These are phyloP conservation scores for Botrytis deweyae DNA, from an alignment of 2,329 filamentous ascomycete species.

Conservation along the genomic window DNA sequence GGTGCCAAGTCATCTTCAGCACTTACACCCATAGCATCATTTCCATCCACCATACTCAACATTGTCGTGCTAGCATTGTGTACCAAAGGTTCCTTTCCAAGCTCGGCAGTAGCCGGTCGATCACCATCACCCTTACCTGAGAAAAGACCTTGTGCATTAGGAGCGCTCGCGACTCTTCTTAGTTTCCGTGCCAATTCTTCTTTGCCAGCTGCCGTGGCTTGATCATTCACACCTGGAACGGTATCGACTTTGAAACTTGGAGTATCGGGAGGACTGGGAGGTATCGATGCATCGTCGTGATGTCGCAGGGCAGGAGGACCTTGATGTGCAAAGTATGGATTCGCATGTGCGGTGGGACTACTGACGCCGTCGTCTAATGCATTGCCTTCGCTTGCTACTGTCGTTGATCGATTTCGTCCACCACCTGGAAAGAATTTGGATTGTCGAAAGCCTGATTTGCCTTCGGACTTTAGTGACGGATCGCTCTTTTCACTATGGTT, in stretches of 20 bases:
- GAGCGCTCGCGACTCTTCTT: slow-evolving; percentile 90
- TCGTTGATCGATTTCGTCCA: slow-evolving; percentile 83
- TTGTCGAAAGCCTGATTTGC: slow-evolving; percentile 65
- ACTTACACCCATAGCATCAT: slow-evolving; percentile 41
- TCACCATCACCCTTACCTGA: slow-evolving; percentile 58
- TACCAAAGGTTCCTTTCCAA: slow-evolving; percentile 76
- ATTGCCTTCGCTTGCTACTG: slow-evolving; percentile 90
- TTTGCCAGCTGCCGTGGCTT: slow-evolving; percentile 74
- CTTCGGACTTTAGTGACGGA: slow-evolving; percentile 38
- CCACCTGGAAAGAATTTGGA: slow-evolving; percentile 87
- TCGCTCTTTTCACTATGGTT: slow-evolving; percentile 43
- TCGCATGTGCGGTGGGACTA: slow-evolving; percentile 90
- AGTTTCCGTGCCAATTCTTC: slow-evolving; percentile 93
- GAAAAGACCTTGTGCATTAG: slow-evolving; percentile 94
- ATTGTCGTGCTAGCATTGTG: slow-evolving; percentile 53
- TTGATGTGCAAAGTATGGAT: slow-evolving; percentile 97
- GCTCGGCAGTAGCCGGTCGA: slow-evolving; percentile 79
- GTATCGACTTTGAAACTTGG: slow-evolving; percentile 74
- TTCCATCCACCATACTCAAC: slow-evolving; percentile 48
- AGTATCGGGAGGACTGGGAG: slow-evolving; percentile 88
- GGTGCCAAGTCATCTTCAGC: slow-evolving; percentile 56
- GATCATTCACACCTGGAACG: slow-evolving; percentile 60
- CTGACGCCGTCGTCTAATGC: slow-evolving; percentile 84
- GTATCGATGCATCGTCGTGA: slow-evolving; percentile 90
- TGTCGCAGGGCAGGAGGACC: slow-evolving; percentile 90